These are phyloP conservation scores for Euphrasia confusa DNA, from an alignment of 257 asterid genomes.

Conservation along the genomic window DNA sequence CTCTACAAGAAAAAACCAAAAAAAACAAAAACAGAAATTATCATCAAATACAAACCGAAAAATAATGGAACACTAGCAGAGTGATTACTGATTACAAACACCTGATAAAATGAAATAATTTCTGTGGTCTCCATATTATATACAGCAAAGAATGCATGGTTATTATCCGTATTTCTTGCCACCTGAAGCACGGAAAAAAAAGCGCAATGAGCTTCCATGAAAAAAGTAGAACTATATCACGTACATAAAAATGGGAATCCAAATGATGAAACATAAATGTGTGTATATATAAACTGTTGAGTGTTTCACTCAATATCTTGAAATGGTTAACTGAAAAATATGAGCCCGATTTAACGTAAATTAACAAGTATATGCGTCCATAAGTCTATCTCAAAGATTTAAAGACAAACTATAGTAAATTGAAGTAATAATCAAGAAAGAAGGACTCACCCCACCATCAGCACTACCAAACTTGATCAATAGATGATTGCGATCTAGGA, in stretches of 20 bases:
- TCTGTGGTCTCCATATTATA: slow-evolving; percentile 96
- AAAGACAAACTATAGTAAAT: background rate
- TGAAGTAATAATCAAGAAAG: slow-evolving; percentile 23
- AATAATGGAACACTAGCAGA: slow-evolving; percentile 5
- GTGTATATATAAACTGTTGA: no score
- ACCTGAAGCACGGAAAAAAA: slow-evolving; percentile 44
- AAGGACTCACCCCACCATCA: slow-evolving; percentile 88
- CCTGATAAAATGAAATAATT: slow-evolving; percentile 88
- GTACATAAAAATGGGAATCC: background rate
- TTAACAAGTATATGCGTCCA: slow-evolving; percentile 3
- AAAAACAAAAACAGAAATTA: slow-evolving; percentile 3
- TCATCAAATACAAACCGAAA: background rate
- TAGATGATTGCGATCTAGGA: slow-evolving; percentile 85
- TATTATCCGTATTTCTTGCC: slow-evolving; percentile 72
- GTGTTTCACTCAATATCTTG: background rate
- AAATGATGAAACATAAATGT: background rate
- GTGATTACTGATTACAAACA: slow-evolving; percentile 19
- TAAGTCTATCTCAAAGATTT: background rate
- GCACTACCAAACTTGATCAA: slow-evolving; percentile 94
- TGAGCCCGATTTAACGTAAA: background rate
- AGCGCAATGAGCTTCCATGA: background rate
- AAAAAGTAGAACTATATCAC: slow-evolving; percentile 9
- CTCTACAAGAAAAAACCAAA: slow-evolving; percentile 45
- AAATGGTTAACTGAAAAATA: background rate
- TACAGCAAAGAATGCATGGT: slow-evolving; percentile 95